Conservation (phyloP, 2,329 filamentous ascomycete species). For the Parascedosporium putredinis region DNA sequence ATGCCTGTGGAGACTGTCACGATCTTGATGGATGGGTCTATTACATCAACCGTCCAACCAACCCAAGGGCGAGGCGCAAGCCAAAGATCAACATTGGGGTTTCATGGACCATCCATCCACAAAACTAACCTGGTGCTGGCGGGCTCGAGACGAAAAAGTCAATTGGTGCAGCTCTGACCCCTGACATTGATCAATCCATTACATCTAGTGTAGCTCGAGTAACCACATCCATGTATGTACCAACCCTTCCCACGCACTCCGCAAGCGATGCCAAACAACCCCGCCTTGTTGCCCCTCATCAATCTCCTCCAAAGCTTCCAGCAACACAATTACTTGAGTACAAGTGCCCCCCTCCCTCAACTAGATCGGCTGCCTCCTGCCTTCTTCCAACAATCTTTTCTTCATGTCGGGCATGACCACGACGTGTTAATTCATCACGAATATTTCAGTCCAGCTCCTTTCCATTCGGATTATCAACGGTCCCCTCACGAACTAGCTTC, state of each 20-base stretch:
- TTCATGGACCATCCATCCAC: no score
- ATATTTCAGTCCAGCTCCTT: neutral
- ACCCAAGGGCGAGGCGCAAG: no score
- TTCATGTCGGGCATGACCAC: neutral
- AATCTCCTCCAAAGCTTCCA: neutral
- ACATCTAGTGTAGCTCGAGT: no score
- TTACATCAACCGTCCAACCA: no score
- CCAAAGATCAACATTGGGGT: no score
- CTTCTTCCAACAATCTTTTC: neutral
- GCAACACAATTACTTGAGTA: neutral
- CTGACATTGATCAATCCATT: neutral
- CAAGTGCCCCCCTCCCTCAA: neutral
- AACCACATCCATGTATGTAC: neutral
- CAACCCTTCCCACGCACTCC: neutral
- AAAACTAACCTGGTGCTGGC: neutral
- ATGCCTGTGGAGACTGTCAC: no score
- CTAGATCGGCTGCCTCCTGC: neutral
- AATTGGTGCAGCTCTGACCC: conserved; percentile 1
- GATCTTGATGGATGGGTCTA: no score
- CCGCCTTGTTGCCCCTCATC: neutral
- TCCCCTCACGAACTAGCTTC: neutral
- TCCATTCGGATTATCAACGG: neutral
- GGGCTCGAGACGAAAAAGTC: neutral
- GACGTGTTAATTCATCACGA: neutral
- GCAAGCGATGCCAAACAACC: neutral